Conservation (phyloP, 2,329 filamentous ascomycete species). For the Talaromyces funiculosus region DNA sequence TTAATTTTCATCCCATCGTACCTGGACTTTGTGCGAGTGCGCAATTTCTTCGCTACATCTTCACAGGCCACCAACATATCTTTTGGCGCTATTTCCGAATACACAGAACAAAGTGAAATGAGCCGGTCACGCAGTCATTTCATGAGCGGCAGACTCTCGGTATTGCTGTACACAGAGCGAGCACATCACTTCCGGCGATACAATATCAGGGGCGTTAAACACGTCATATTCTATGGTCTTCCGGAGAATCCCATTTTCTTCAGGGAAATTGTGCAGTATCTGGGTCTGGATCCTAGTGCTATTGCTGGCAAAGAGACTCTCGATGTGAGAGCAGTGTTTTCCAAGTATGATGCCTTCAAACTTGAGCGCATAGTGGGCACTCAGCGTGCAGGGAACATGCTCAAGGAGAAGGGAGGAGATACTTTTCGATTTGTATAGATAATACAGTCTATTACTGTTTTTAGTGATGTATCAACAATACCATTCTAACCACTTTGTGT, state of each 20-base stretch:
- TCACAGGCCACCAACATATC: slow-evolving; percentile 51
- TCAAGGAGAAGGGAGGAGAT: slow-evolving; percentile 72
- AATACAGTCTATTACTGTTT: not conserved
- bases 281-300: slow-evolving; percentile 41
- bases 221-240: slow-evolving; percentile 82
- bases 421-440: slow-evolving; percentile 87
- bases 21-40: slow-evolving; percentile 87
- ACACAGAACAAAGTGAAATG: slow-evolving; percentile 71
- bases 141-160: slow-evolving; percentile 69
- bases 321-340: slow-evolving; percentile 60
- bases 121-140: slow-evolving; percentile 85
- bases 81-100: slow-evolving; percentile 85
- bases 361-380: slow-evolving; percentile 83
- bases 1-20: slow-evolving; percentile 89
- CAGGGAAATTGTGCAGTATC: slow-evolving; percentile 37
- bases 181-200: slow-evolving; percentile 97
- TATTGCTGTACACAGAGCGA: slow-evolving; percentile 87
- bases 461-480: not conserved
- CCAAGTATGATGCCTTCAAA: slow-evolving; percentile 82
- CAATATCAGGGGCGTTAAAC: slow-evolving; percentile 70
- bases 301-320: slow-evolving; percentile 42
- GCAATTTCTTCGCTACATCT: slow-evolving; percentile 83
- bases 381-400: slow-evolving; percentile 74
- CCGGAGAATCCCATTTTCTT: slow-evolving; percentile 71
- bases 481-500: not conserved